These are phyloP conservation scores for Ilyonectria mors-panacis DNA, from an alignment of 2,329 filamentous ascomycete species.

Conservation along the genomic window DNA sequence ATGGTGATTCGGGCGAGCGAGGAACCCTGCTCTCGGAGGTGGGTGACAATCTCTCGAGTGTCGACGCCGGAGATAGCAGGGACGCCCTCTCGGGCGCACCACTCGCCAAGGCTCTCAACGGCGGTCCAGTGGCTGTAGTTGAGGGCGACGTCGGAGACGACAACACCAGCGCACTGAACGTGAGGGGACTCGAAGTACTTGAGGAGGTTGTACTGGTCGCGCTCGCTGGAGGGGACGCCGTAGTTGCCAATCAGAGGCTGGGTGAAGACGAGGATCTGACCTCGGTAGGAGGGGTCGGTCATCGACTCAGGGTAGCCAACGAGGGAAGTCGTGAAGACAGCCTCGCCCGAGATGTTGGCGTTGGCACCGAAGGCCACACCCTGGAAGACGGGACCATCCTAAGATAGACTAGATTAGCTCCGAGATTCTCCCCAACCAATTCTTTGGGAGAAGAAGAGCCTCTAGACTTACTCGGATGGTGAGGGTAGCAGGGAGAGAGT, in stretches of 20 bases:
- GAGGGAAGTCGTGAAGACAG: conserved; percentile 97
- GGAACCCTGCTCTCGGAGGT: conserved; percentile 95
- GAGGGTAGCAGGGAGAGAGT: conserved; percentile 79
- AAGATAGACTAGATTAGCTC: conserved; percentile 29
- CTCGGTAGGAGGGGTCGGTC: conserved; percentile 89
- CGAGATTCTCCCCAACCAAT: background rate
- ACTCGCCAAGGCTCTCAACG: conserved; percentile 91
- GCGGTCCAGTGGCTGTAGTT: conserved; percentile 99
- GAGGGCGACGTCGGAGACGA: conserved; percentile 93
- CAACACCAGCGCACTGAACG: conserved; percentile 95
- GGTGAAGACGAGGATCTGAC: conserved; percentile 98
- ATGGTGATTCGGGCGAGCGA: conserved; percentile 95
- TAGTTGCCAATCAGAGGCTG: conserved; percentile 99
- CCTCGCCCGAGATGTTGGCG: conserved; percentile 96
- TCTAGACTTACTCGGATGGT: conserved; percentile 82
- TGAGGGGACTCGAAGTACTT: conserved; percentile 99
- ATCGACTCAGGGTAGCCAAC: conserved; percentile 98
- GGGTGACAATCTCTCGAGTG: conserved; percentile 95
- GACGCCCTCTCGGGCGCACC: conserved; percentile 96
- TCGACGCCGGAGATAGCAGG: conserved; percentile 97
- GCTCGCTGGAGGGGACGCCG: conserved; percentile 88
- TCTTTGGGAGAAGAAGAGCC: background rate
- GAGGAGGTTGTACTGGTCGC: conserved; percentile 90
- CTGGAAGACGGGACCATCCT: conserved; percentile 96
- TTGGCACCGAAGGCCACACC: conserved; percentile 98